Base-by-base conservation (phyloP, 148 eudicot species). In the Rhododendron mucronatum region DNA sequence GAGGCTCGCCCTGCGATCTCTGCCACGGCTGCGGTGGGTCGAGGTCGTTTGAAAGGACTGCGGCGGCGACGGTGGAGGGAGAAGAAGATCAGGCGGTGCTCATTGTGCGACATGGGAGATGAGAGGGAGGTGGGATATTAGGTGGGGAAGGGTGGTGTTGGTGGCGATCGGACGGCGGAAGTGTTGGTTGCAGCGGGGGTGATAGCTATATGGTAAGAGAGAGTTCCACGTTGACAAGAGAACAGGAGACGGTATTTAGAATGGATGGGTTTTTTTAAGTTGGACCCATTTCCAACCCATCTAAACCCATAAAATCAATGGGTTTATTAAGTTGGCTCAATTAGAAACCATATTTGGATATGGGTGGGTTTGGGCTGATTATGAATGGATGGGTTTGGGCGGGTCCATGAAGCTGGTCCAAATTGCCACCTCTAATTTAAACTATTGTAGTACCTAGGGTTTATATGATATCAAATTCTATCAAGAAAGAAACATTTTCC, bases 111-210 rank as follows among this genome's bases (percentile, higher is more conserved):
- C 8, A 28, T 55, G n/a, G 85, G 59, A n/a, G 39, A 35, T 78
- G 57, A 9, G 88, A 30, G 23, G 75, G 18, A 16, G 69, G 16
- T 30, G 82, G 57, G 76, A 37, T 83, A 83, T 7, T 76, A 78
- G 71, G 55, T 6, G 84, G 82, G 33, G 86, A 83, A 21, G 79
- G 83, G 6, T 30, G 84, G 44, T 41, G 44, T 53, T 53, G 57
- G 57, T 48, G 30, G 80, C 1, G 53, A 84, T 83, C 86, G 87
- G 84, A 89, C 61, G 87, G 90, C 20, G 87, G 91, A 95, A 89
- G 92, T 96, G 80, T 33, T 88, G 88, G 80, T 89, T 12, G 99
- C 97, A 77, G 95, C 91, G 83, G 93, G 85, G 26, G 88, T 85
- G 26, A 95, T 41, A 41, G 44, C 44, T 41, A 41, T 41, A 41